Conservation (phyloP, 805 yeast genomes). For the Metschnikowia baotianmanensis region DNA sequence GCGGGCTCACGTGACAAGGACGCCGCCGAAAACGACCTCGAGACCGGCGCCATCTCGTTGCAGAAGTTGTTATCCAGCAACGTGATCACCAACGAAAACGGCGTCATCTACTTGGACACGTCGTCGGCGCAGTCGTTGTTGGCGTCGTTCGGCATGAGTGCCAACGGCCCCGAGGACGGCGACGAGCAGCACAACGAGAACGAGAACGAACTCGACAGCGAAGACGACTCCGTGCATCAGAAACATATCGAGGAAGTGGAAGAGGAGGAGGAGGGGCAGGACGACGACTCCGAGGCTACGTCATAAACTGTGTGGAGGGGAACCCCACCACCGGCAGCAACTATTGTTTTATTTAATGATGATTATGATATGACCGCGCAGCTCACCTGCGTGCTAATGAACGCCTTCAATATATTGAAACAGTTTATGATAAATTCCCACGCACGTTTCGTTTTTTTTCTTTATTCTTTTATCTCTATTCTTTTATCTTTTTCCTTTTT, state of each 20-base stretch:
- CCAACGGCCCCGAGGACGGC: conserved; percentile 22
- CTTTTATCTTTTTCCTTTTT: not conserved
- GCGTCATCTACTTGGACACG: conserved; percentile 63
- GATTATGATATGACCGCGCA: conserved; percentile 1
- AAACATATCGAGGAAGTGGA: conserved; percentile 35
- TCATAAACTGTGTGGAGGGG: conserved; percentile 6
- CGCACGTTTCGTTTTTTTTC: too few species aligned
- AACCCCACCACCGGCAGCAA: conserved; percentile 6
- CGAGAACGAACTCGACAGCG: too few species aligned
- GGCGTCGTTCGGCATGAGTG: conserved; percentile 45
- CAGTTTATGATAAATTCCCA: too few species aligned
- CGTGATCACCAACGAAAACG: conserved; percentile 56
- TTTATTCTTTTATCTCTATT: too few species aligned
- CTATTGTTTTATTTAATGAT: conserved; percentile 19
- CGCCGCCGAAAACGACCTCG: conserved; percentile 22
- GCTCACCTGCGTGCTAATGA: too few species aligned
- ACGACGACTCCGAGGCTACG: conserved; percentile 19
- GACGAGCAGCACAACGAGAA: conserved; percentile 27
- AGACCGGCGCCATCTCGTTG: conserved; percentile 40
- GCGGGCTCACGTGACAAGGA: conserved; percentile 23
- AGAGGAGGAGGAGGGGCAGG: conserved; percentile 28
- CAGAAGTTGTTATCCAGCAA: conserved; percentile 46
- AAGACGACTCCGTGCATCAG: conserved; percentile 24
- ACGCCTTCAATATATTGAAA: too few species aligned
- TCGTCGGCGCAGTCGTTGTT: conserved; percentile 61